Conservation (phyloP, 371 early-diverging fungal genomes). For the Mortierella sp. region DNA sequence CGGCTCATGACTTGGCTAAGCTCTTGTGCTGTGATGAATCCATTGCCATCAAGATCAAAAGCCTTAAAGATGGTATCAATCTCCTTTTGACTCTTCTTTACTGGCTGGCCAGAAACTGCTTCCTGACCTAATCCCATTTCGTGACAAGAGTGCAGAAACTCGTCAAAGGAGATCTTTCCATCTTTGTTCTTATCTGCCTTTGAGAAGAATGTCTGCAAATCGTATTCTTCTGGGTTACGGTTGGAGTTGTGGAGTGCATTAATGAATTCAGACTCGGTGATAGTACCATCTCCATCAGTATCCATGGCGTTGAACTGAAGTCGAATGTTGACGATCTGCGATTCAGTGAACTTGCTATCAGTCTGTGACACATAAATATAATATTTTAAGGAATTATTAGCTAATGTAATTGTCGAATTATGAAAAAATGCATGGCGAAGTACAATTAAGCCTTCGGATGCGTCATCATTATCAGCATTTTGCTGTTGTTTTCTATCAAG, state of each 20-base stretch:
- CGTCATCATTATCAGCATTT: too few relatives aligned
- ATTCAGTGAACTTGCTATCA: slow-evolving; percentile 16
- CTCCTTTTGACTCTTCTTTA: slow-evolving; percentile 17
- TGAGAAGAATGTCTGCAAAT: slow-evolving; percentile 20
- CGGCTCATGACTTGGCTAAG: slow-evolving; percentile 65
- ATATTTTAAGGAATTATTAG: neutral
- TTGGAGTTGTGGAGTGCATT: slow-evolving; percentile 19
- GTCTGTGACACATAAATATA: slow-evolving; percentile 5
- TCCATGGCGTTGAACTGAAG: slow-evolving; percentile 37
- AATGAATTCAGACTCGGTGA: slow-evolving; percentile 33
- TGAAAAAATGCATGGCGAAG: too few relatives aligned
- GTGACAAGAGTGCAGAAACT: slow-evolving; percentile 28
- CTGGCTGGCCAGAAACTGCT: slow-evolving; percentile 3
- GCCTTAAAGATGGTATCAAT: slow-evolving; percentile 27
- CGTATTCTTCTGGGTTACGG: slow-evolving; percentile 31
- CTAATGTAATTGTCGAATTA: too few relatives aligned
- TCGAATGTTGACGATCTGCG: slow-evolving; percentile 32
- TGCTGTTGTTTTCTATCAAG: too few relatives aligned
- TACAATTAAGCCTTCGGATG: too few relatives aligned
- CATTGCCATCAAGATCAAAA: slow-evolving; percentile 83
- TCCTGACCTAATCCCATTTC: slow-evolving; percentile 12
- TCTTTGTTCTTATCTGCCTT: slow-evolving; percentile 36
- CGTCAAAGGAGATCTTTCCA: slow-evolving; percentile 33
- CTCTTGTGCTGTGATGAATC: slow-evolving; percentile 79
- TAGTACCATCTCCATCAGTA: slow-evolving; percentile 21